Evolutionary conservation across 495 filamentous ascomycete species (phyloP).

Genomic region (Oleoguttula mirabilis): DNA sequence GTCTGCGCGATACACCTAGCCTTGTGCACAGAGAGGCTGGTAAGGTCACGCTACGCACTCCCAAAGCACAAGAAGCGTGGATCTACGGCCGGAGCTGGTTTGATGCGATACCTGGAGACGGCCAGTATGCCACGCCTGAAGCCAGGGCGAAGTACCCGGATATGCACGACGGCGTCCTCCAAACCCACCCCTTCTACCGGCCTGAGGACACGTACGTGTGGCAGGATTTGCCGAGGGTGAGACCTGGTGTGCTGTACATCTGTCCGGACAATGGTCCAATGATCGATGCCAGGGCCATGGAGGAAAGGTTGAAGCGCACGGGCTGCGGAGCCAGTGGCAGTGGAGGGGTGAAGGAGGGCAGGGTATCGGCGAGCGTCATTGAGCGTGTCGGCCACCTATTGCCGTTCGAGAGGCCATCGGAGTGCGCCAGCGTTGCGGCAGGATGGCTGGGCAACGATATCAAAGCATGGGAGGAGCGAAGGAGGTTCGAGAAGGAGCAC

Average conservation of each 20-base stretch:
- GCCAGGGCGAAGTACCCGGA: slow-evolving; percentile 14
- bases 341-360: slow-evolving; percentile 48
- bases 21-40: slow-evolving; percentile 11
- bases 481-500: slow-evolving; percentile 3
- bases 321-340: slow-evolving; percentile 52
- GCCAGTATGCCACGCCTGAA: slow-evolving; percentile 6
- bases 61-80: slow-evolving; percentile 32
- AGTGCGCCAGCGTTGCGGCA: slow-evolving; percentile 24
- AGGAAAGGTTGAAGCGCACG: slow-evolving; percentile 47
- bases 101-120: slow-evolving; percentile 23
- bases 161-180: slow-evolving; percentile 10
- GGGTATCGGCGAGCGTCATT: slow-evolving; percentile 55
- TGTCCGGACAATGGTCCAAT: slow-evolving; percentile 32
- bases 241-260: slow-evolving; percentile 73
- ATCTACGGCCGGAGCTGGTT: slow-evolving; percentile 18
- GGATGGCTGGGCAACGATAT: slow-evolving; percentile 14
- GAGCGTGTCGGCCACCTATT: slow-evolving; percentile 64
- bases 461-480: slow-evolving; percentile 3
- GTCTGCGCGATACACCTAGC: slow-evolving; percentile 20
- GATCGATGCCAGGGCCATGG: not conserved
- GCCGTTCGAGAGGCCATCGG: slow-evolving; percentile 33
- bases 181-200: slow-evolving; percentile 48
- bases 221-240: slow-evolving; percentile 49
- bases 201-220: slow-evolving; percentile 55
- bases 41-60: slow-evolving; percentile 27